Evolutionary conservation across 441 rosid genomes (phyloP), one percentile per base, ranked within the genome.

Genomic region (Melastoma candidum): DNA sequence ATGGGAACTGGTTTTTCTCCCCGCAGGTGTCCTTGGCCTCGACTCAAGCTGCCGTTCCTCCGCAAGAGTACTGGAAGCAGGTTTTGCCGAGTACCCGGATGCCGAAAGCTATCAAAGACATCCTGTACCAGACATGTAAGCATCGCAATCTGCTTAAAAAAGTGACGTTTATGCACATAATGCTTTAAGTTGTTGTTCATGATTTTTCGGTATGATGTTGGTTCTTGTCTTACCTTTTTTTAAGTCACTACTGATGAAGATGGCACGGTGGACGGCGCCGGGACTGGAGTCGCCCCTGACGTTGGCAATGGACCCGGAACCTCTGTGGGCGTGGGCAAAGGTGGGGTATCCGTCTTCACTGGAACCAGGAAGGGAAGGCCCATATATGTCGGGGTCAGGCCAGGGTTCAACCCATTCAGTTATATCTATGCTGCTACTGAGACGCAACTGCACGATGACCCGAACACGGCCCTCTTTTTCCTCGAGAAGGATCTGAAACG

Each of bases 391-490:
- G 53, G 58, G 9, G 65, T 47, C 44, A 25, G 1, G 0, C 59
- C 53, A 14, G 17, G 13, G 3, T 0, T 1, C 0, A 2, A 0
- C 0, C 48, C 59, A 10, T 61, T 53, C 22, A 0, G 0, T 36
- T 4, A 62, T 44, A 0, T 0, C 0, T 48, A 55, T 22, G 48
- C 27, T 10, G 59, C 59, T 39, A 4, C 54, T 2, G 60, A 62
- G 43, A 48, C 60, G 10, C 66, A 54, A 32, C 24, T 47, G 39
- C 60, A n/a, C 1, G 25, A 43, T 0, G 32, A 49, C 43, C 60
- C 54, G 10, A 54, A 39, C 32, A 29, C 29, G 49, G 66, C 66
- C 48, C n/a, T 22, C 9, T 62, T 62, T 44, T 62, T 62, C 66
- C 46, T 55, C 22, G 66, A 62, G 25, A 62, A 62, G 26, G 55